Percentiles rank a stretch among this genome's conserved stretches.
These are phyloP conservation scores for Odontarrhena argentea DNA, from an alignment of 345 rosid species.

Conservation along the genomic window DNA sequence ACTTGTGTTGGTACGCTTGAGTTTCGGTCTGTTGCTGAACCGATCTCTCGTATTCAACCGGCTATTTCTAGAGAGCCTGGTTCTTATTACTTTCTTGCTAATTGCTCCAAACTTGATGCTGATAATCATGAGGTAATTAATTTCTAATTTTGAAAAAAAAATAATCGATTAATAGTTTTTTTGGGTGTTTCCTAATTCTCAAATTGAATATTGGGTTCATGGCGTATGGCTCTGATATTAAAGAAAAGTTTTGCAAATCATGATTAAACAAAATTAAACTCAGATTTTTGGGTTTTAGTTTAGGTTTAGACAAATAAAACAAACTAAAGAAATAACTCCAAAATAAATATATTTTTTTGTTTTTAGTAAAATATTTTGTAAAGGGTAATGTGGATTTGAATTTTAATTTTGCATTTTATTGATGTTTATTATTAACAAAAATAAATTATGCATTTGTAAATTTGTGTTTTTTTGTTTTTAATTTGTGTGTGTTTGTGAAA, in stretches of 20 bases:
- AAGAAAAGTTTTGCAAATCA: not conserved
- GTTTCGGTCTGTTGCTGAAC: conserved; percentile 89
- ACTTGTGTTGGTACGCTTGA: conserved; percentile 97
- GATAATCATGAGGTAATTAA: conserved; percentile 67
- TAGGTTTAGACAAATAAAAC: not conserved
- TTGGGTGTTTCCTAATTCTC: not conserved
- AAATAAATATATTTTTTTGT: too few species aligned
- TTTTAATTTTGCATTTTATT: not conserved
- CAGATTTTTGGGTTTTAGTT: not conserved
- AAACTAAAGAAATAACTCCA: not conserved
- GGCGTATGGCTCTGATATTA: not conserved
- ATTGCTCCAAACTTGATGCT: conserved; percentile 69
- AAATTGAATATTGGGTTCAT: conserved; percentile 2
- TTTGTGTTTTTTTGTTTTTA: too few species aligned
- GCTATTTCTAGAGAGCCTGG: conserved; percentile 69
- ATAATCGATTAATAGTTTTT: not conserved
- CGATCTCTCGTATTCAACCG: conserved; percentile 77
- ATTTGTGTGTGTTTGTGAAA: not conserved
- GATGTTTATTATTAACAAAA: not conserved
- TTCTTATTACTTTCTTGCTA: conserved; percentile 85
- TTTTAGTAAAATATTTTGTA: too few species aligned
- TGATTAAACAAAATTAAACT: too few species aligned
- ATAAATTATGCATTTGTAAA: not conserved
- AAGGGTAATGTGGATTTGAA: too few species aligned
- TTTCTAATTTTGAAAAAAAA: not conserved